Conservation (phyloP, 176 grass and related monocot species). For the Carex myosuroides region DNA sequence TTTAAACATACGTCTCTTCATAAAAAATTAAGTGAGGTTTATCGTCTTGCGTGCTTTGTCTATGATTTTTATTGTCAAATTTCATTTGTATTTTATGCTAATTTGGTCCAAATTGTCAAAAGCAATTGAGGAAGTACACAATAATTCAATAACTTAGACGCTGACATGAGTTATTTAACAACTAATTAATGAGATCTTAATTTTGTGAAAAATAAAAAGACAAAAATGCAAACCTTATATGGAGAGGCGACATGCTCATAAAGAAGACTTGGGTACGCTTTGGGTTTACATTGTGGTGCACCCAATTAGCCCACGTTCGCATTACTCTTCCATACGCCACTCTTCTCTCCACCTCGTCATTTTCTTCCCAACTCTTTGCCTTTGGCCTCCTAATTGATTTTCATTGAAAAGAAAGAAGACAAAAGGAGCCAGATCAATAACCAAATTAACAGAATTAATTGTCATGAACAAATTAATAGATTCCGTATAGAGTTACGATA, state of each 20-base stretch:
- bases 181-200: not conserved
- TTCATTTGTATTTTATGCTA: not conserved
- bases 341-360: slow-evolving; percentile 54
- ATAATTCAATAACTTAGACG: not conserved
- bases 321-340: slow-evolving; percentile 62
- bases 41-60: too few species aligned
- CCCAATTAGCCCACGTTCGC: slow-evolving; percentile 66
- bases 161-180: not conserved
- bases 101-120: not conserved
- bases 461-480: too few species aligned
- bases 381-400: slow-evolving; percentile 39
- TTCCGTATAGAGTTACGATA: too few species aligned
- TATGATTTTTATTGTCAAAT: too few species aligned
- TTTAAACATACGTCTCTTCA: too few species aligned
- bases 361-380: slow-evolving; percentile 45
- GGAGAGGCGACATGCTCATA: slow-evolving; percentile 93
- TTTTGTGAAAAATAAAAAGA: not conserved
- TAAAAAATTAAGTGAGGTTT: too few species aligned
- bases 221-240: slow-evolving; percentile 40
- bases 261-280: slow-evolving; percentile 75
- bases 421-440: not conserved
- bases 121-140: not conserved
- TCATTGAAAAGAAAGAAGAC: not conserved
- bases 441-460: not conserved
- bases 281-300: slow-evolving; percentile 72